Evolutionary conservation across 805 yeast species (phyloP).

Genomic region (Saccharomyces jurei): DNA sequence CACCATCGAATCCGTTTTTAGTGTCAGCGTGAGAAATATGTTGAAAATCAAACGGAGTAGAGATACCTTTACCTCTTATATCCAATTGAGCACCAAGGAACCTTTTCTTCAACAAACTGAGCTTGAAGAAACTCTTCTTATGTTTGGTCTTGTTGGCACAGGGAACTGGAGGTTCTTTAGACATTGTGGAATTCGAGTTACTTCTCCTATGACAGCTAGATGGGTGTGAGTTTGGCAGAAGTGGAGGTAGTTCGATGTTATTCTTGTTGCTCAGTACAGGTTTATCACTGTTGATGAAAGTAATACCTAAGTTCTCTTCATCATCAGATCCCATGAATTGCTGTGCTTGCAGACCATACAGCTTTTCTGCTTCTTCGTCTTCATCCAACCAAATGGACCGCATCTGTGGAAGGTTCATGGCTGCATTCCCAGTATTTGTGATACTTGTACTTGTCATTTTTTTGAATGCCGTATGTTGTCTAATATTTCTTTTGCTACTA

Average conservation of each 20-base stretch:
- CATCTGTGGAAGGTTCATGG: slow-evolving; percentile 24
- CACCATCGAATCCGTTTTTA: slow-evolving; percentile 4
- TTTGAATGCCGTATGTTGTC: not conserved
- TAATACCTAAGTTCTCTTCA: slow-evolving; percentile 23
- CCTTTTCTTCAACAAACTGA: not conserved
- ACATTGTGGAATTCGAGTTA: not conserved
- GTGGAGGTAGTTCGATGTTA: slow-evolving; percentile 29
- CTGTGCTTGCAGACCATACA: slow-evolving; percentile 26
- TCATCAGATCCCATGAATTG: slow-evolving; percentile 17
- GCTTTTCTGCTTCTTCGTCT: slow-evolving; percentile 30
- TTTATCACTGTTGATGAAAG: slow-evolving; percentile 27
- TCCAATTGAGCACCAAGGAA: not conserved
- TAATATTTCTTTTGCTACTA: not conserved
- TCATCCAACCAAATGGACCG: slow-evolving; percentile 39
- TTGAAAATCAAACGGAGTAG: slow-evolving; percentile 33
- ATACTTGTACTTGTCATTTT: not conserved
- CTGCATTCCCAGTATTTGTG: not conserved
- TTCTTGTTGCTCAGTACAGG: slow-evolving; percentile 27
- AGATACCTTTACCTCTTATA: slow-evolving; percentile 17
- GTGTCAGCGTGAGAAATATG: slow-evolving; percentile 34
- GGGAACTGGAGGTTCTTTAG: not conserved
- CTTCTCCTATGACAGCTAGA: not conserved
- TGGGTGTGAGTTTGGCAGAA: slow-evolving; percentile 10
- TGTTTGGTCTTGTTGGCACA: not conserved
- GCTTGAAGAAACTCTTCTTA: not conserved